A percentile compares a stretch with the other conserved stretches of the same genome.
Evolutionary conservation across 768 basidiomycete species (phyloP).

Genomic region (Boletus subparvulus): DNA sequence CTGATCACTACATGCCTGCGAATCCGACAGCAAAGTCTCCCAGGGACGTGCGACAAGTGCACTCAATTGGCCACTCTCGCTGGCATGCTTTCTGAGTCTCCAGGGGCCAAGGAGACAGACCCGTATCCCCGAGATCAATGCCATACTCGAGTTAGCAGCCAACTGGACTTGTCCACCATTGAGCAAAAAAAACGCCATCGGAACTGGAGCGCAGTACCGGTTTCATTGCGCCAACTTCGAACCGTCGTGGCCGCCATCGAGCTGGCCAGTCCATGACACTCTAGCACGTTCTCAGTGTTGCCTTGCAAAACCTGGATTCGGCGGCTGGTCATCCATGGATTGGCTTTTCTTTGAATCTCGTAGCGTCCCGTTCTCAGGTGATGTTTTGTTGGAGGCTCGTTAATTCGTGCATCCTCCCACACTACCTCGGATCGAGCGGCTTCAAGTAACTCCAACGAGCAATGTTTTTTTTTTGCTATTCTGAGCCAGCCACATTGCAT

Average conservation of each 20-base stretch:
- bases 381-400: not conserved
- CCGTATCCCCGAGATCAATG: too few relatives aligned
- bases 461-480: not conserved
- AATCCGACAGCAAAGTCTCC: conserved; percentile 7
- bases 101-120: not conserved
- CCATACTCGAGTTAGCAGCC: too few relatives aligned
- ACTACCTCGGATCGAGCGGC: not conserved
- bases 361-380: not conserved
- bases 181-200: too few relatives aligned
- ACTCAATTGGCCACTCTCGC: not conserved
- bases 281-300: too few relatives aligned
- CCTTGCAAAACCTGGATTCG: too few relatives aligned
- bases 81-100: not conserved
- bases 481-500: not conserved
- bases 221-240: too few relatives aligned
- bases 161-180: too few relatives aligned
- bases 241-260: too few relatives aligned
- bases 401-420: not conserved
- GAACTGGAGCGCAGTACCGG: too few relatives aligned
- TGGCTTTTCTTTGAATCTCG: too few relatives aligned
- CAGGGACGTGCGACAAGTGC: conserved; percentile 11
- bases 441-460: not conserved
- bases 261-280: too few relatives aligned
- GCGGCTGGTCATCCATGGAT: too few relatives aligned
- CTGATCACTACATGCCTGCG: conserved; percentile 1